Conservation (phyloP, 2,329 filamentous ascomycete species). For the Cercospora citrullina region DNA sequence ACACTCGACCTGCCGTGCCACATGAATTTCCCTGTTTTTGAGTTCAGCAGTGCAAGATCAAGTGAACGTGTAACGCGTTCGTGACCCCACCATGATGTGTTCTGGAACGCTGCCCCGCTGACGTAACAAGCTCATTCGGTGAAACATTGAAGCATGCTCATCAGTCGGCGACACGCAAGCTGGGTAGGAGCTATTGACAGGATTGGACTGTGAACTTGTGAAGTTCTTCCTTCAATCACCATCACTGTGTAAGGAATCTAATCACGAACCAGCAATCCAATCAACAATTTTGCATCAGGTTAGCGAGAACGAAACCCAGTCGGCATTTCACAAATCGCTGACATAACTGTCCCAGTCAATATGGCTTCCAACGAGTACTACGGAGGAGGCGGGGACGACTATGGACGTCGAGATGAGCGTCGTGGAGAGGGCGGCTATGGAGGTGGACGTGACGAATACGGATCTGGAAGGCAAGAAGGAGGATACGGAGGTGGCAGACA, state of each 20-base stretch:
- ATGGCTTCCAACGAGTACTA: conserved; percentile 35
- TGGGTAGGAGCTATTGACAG: background rate
- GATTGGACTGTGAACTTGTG: background rate
- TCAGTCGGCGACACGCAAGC: background rate
- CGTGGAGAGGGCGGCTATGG: conserved; percentile 16
- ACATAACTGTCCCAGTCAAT: background rate
- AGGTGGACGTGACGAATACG: background rate
- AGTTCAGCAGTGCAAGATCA: conserved; percentile 2
- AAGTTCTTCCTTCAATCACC: background rate
- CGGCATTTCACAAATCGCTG: background rate
- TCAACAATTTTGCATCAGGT: background rate
- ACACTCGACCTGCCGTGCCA: background rate
- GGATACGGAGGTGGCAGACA: conserved; percentile 21
- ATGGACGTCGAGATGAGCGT: conserved; percentile 22
- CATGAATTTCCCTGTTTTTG: conserved; percentile 9
- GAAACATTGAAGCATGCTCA: background rate
- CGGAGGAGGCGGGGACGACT: conserved; percentile 26
- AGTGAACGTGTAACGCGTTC: background rate
- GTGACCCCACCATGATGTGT: conserved; percentile 1
- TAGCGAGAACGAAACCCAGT: background rate
- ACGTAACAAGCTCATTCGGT: conserved; percentile 1
- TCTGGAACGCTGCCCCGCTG: background rate
- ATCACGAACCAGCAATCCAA: background rate
- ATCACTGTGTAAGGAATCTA: background rate
- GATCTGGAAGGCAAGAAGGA: conserved; percentile 23